These are phyloP conservation scores for Annulohypoxylon bovei DNA, from an alignment of 495 filamentous ascomycete genomes.

Conservation along the genomic window DNA sequence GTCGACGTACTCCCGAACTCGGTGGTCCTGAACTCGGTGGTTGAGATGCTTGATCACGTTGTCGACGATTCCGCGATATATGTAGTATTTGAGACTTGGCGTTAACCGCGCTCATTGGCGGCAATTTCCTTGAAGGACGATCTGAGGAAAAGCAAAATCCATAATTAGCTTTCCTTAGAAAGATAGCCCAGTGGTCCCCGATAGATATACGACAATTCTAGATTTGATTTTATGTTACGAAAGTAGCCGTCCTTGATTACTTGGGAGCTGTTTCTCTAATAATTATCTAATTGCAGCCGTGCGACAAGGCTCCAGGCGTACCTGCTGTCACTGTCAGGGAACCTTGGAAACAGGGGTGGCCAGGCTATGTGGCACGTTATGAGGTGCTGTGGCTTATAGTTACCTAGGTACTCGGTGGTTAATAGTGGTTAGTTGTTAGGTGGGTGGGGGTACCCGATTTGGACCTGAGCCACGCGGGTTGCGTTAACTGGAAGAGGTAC, in stretches of 20 bases:
- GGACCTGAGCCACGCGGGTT: background rate
- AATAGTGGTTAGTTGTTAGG: too few relatives aligned
- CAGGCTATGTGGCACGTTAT: constrained; percentile 10
- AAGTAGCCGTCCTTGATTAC: constrained; percentile 17
- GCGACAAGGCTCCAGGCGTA: constrained; percentile 31
- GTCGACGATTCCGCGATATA: constrained; percentile 7
- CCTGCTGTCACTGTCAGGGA: background rate
- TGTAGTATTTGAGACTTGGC: background rate
- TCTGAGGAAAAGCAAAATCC: constrained; percentile 32
- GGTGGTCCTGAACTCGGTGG: background rate
- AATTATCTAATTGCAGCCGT: constrained; percentile 22
- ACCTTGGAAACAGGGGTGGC: background rate
- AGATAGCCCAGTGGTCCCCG: background rate
- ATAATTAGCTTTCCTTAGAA: constrained; percentile 33
- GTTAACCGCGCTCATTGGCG: constrained; percentile 40
- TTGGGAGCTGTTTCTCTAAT: background rate
- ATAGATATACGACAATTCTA: constrained; percentile 5
- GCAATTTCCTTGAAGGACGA: constrained; percentile 20
- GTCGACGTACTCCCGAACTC: background rate
- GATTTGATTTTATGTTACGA: constrained; percentile 16
- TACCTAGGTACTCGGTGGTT: too few relatives aligned
- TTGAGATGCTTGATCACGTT: constrained; percentile 2
- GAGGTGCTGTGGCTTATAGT: constrained; percentile 25
- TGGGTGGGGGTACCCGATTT: background rate
- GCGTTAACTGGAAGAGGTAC: background rate